Evolutionary conservation across 192 early-diverging fungal species (phyloP), one percentile per base, ranked within the genome.

Genomic region (Backusella liffmaniae): DNA sequence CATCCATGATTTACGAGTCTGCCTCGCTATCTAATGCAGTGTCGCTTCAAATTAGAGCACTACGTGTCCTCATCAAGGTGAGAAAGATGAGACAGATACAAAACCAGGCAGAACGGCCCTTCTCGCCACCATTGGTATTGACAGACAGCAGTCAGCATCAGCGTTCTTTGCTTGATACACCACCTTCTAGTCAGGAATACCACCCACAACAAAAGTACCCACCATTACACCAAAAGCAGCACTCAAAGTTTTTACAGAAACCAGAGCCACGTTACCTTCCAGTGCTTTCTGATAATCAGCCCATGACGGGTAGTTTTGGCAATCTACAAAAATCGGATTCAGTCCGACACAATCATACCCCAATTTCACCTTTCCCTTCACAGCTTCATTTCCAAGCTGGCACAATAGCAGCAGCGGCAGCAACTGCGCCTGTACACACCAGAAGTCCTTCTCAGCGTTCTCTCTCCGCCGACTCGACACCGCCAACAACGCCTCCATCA

Each of bases 1-100:
- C 91, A 18, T 89, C 90, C 4, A 72, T 93, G 73, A 86, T 92
- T 29, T 92, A 87, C 59, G 91, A 92, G 72, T 90, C 91, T 0
- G 90, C 89, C 8, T 85, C 88, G 29, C 82, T 88, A 1, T 90
- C 90, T 2, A 86, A 89, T 16, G 88, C 89, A 67, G 84, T 86
- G 30, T 87, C 89, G 10, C 84, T 93, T 53, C 91, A 93, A 72
- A 85, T 88, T 36, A 78, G 87, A 23, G 84, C 87, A 5, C 59
- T 88, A 7, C 84, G 86, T 65, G 87, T 86, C 3, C 84, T 88
- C 80, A 84, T 88, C 73, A 80, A 82, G n/a, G 85, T 85, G 21
- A 86, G 85, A 62, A 88, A 88, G 67, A 86, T 86, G 77, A 72
- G 83, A 32, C 73, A 74, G n/a, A 39, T 39, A 4, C 39, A 72